Conservation (phyloP, 73 alveolate species). For the Symbiodinium natans region DNA sequence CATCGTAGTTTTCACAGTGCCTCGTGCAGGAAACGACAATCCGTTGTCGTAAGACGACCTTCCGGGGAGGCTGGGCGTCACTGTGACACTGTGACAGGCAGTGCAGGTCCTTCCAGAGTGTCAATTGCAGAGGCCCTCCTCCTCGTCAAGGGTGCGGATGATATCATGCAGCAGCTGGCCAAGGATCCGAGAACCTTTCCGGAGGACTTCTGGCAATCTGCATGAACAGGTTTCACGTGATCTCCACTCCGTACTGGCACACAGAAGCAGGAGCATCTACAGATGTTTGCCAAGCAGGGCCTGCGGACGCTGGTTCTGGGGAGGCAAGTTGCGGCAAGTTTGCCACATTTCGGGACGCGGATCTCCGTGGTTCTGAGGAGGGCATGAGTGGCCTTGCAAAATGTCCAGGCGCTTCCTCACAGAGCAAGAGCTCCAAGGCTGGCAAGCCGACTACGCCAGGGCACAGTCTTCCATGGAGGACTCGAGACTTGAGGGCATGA, state of each 20-base stretch:
- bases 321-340: too few relatives aligned
- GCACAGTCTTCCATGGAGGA: constrained; percentile 62
- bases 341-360: too few relatives aligned
- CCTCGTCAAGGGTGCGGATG: constrained; percentile 82
- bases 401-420: constrained; percentile 21
- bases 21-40: constrained; percentile 90
- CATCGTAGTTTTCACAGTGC: too few relatives aligned
- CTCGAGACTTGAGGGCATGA: too few relatives aligned
- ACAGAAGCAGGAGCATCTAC: constrained; percentile 40
- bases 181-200: constrained; percentile 7
- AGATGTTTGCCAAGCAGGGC: constrained; percentile 85
- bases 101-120: too few relatives aligned
- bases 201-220: constrained; percentile 18
- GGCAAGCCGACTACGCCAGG: constrained; percentile 34
- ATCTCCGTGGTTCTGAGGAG: too few relatives aligned
- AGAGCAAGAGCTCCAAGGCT: constrained; percentile 9
- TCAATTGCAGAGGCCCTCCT: constrained; percentile 16
- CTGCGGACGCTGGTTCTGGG: constrained; percentile 81
- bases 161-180: constrained; percentile 67
- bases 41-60: constrained; percentile 71
- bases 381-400: too few relatives aligned
- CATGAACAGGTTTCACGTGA: too few relatives aligned
- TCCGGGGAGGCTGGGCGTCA: constrained; percentile 48
- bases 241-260: too few relatives aligned
- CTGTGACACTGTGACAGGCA: not conserved